These are phyloP conservation scores for Kregervanrija fluxuum DNA, from an alignment of 805 yeast genomes.

Conservation along the genomic window DNA sequence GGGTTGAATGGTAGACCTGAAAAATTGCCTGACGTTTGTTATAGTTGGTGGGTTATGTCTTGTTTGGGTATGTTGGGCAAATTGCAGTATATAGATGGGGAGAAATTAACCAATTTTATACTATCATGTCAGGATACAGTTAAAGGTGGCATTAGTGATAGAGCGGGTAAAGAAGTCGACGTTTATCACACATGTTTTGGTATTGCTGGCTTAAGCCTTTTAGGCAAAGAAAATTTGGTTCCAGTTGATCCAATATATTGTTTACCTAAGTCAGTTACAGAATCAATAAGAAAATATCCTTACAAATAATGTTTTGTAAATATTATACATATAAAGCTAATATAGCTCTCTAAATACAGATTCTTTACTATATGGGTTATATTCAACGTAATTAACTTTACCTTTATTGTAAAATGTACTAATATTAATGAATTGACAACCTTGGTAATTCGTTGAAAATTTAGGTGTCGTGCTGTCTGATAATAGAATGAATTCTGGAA, in stretches of 20 bases:
- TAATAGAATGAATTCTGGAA: constrained; percentile 62
- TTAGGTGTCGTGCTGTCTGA: constrained; percentile 65
- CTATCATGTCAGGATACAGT: constrained; percentile 68
- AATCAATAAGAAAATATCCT: constrained; percentile 25
- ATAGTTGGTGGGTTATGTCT: constrained; percentile 95
- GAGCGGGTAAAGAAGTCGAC: constrained; percentile 87
- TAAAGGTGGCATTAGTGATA: constrained; percentile 86
- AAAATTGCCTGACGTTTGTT: constrained; percentile 94
- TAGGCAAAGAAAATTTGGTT: constrained; percentile 54
- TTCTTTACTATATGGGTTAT: constrained; percentile 51
- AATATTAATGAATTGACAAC: constrained; percentile 72
- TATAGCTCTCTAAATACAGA: constrained; percentile 40
- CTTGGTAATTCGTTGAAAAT: constrained; percentile 73
- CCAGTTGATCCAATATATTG: constrained; percentile 83
- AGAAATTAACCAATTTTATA: constrained; percentile 58
- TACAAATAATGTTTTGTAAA: constrained; percentile 6
- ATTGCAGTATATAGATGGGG: constrained; percentile 70
- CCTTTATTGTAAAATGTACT: constrained; percentile 45
- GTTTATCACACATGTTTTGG: constrained; percentile 92
- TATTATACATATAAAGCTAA: background rate
- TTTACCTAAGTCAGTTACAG: constrained; percentile 51
- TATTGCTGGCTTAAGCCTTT: constrained; percentile 74
- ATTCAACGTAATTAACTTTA: constrained; percentile 65
- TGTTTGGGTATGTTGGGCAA: constrained; percentile 60
- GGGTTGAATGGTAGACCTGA: constrained; percentile 97